These are phyloP conservation scores for Trichoderma sp. DNA, from an alignment of 2,329 filamentous ascomycete genomes.

Conservation along the genomic window DNA sequence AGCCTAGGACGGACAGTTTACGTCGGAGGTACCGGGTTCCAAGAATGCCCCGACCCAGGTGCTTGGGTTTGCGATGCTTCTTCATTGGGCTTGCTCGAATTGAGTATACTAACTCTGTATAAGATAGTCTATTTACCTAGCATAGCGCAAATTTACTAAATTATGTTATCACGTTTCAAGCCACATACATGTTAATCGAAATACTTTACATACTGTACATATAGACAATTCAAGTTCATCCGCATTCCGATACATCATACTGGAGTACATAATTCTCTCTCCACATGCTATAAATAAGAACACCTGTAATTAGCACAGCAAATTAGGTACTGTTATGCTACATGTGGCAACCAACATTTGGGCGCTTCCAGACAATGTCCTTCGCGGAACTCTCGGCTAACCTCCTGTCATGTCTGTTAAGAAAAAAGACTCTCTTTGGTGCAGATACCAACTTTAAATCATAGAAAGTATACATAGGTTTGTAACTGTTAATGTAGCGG, in stretches of 20 bases:
- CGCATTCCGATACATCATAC: not conserved
- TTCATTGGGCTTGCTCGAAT: not conserved
- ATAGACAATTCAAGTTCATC: not conserved
- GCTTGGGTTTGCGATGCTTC: not conserved
- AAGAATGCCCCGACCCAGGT: not conserved
- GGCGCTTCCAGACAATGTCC: not conserved
- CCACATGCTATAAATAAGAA: not conserved
- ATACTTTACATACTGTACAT: not conserved
- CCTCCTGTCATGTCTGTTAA: too few relatives aligned
- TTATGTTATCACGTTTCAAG: not conserved
- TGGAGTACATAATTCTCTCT: accelerated
- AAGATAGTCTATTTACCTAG: not conserved
- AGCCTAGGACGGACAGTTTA: not conserved
- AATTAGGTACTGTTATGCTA: not conserved
- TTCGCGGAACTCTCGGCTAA: not conserved
- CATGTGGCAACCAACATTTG: not conserved
- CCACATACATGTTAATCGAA: not conserved
- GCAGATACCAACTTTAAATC: too few relatives aligned
- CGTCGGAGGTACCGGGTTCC: not conserved
- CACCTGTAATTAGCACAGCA: not conserved
- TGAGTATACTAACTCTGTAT: not conserved
- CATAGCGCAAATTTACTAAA: not conserved
- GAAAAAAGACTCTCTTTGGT: too few relatives aligned
- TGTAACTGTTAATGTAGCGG: too few relatives aligned
- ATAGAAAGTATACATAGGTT: too few relatives aligned